Conservation (phyloP, 2,329 filamentous ascomycete species). For the Chaetomium strumarium region DNA sequence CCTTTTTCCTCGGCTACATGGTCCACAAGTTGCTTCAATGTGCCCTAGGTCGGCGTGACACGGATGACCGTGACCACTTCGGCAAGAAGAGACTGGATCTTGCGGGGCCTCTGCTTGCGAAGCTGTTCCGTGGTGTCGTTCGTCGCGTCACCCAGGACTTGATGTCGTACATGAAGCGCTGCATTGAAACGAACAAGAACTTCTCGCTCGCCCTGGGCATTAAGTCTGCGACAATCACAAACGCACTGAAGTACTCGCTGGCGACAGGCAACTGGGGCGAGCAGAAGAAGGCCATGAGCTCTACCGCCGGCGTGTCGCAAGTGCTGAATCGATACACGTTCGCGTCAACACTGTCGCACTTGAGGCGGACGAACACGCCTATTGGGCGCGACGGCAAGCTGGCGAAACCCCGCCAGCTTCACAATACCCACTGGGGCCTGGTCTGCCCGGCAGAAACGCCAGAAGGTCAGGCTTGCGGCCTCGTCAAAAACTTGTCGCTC, state of each 20-base stretch:
- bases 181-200: constrained; percentile 80
- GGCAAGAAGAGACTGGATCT: constrained; percentile 97
- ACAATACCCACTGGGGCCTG: constrained; percentile 98
- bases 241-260: constrained; percentile 91
- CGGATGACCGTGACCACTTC: constrained; percentile 97
- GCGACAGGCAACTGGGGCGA: constrained; percentile 99
- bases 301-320: constrained; percentile 95
- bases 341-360: constrained; percentile 90
- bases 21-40: constrained; percentile 93
- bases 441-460: constrained; percentile 97
- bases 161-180: constrained; percentile 83
- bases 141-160: constrained; percentile 87
- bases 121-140: constrained; percentile 89
- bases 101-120: constrained; percentile 89
- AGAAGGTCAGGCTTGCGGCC: constrained; percentile 94
- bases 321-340: constrained; percentile 98
- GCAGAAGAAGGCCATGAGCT: constrained; percentile 94
- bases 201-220: constrained; percentile 89
- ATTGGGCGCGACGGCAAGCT: constrained; percentile 97
- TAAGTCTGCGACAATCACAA: constrained; percentile 85
- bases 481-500: constrained; percentile 94
- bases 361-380: constrained; percentile 94
- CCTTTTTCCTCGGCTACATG: constrained; percentile 99
- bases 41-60: constrained; percentile 84
- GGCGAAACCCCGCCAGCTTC: constrained; percentile 92